A percentile compares a stretch with the other conserved stretches of the same genome.
phyloP scores from a whole-genome alignment of 148 eudicot species.

The Polygonum aviculare region DNA sequence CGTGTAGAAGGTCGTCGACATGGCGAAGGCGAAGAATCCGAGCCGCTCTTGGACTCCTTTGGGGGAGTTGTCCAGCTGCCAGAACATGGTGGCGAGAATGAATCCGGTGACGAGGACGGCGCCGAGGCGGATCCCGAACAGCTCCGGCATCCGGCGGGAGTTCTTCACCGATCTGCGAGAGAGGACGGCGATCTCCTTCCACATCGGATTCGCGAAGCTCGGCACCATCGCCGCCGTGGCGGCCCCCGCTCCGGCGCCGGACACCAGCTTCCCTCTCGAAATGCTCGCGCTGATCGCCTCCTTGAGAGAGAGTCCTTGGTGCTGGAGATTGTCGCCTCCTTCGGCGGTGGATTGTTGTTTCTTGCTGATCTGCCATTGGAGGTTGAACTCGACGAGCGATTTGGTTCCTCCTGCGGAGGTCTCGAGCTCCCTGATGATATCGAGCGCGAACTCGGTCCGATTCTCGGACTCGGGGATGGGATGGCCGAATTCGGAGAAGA shows the following conservation, averaged over 20 bases:
- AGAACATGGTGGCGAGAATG: slow-evolving; percentile 79
- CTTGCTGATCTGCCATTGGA: slow-evolving; percentile 44
- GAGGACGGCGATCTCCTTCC: slow-evolving; percentile 47
- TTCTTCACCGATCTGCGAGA: slow-evolving; percentile 47
- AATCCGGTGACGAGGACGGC: slow-evolving; percentile 71
- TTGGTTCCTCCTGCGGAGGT: slow-evolving; percentile 62
- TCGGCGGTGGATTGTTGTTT: background rate
- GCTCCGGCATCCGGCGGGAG: slow-evolving; percentile 72
- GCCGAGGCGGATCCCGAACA: slow-evolving; percentile 57
- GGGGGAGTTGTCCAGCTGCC: slow-evolving; percentile 74
- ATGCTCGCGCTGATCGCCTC: slow-evolving; percentile 85
- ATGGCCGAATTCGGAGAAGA: slow-evolving; percentile 56
- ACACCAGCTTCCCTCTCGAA: slow-evolving; percentile 76
- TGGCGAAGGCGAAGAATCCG: slow-evolving; percentile 23
- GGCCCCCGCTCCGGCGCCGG: slow-evolving; percentile 45
- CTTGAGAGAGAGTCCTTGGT: slow-evolving; percentile 46
- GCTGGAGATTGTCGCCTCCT: background rate
- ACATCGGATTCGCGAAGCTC: slow-evolving; percentile 60
- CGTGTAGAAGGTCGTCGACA: slow-evolving; percentile 21
- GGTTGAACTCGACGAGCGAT: slow-evolving; percentile 59
- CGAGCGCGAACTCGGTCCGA: slow-evolving; percentile 69
- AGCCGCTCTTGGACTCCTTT: slow-evolving; percentile 74
- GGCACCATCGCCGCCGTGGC: slow-evolving; percentile 46
- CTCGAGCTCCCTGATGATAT: slow-evolving; percentile 71
- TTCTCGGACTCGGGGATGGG: slow-evolving; percentile 83